Evolutionary conservation across 371 early-diverging fungal genomes (phyloP).

Genomic region (Dichotomocladium elegans): DNA sequence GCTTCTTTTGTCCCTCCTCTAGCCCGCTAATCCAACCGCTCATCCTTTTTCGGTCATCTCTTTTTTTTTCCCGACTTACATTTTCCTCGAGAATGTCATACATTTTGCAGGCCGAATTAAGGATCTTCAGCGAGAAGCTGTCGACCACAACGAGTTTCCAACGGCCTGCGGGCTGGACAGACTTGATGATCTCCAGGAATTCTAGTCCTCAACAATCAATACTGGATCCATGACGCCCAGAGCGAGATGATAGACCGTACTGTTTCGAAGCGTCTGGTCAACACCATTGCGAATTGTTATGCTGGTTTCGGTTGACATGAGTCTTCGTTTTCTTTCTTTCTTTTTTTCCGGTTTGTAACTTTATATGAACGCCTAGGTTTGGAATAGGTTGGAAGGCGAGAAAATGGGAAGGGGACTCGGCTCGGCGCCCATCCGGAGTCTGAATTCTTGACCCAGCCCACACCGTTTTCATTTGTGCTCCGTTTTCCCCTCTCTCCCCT

Average conservation of each 20-base stretch:
- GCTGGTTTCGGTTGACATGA: too few species aligned
- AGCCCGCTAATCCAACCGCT: conserved; percentile 26
- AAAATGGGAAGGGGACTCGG: too few species aligned
- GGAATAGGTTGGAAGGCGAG: too few species aligned
- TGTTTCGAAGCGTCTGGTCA: conserved; percentile 11
- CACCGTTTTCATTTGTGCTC: too few species aligned
- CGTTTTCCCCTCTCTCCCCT: too few species aligned
- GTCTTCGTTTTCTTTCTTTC: too few species aligned
- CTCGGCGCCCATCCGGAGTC: too few species aligned
- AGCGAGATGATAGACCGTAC: not conserved
- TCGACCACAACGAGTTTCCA: conserved; percentile 95
- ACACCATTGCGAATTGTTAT: conserved; percentile 7
- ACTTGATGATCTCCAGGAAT: conserved; percentile 66
- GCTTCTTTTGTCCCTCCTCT: not conserved
- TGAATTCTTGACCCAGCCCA: too few species aligned
- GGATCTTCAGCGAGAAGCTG: conserved; percentile 74
- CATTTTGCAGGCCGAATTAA: conserved; percentile 88
- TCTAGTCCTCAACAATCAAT: conserved; percentile 42
- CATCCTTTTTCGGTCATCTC: too few species aligned
- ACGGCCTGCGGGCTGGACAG: conserved; percentile 61
- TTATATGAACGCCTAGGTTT: too few species aligned
- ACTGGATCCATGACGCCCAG: not conserved
- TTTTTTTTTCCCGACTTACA: too few species aligned
- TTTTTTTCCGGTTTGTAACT: too few species aligned
- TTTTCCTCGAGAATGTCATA: conserved; percentile 92